Percentiles rank a stretch among this genome's conserved stretches.
phyloP scores from a whole-genome alignment of 2,329 filamentous ascomycete species.

The Neonectria sp. region DNA sequence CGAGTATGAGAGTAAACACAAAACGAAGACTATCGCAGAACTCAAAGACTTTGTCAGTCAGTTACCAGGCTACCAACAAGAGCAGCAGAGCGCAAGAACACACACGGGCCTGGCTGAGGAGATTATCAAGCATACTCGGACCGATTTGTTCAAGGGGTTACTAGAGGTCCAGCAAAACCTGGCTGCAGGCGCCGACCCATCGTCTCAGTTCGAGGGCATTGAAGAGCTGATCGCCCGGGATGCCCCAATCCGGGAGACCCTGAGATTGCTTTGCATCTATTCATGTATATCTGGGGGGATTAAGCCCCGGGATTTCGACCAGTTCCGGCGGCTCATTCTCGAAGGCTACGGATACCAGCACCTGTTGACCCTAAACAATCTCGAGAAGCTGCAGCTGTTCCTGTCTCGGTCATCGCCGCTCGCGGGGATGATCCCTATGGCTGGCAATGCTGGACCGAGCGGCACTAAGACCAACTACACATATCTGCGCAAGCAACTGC shows the following conservation, averaged over 20 bases:
- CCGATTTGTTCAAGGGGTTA: conserved; percentile 88
- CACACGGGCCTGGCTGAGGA: conserved; percentile 95
- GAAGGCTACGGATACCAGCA: conserved; percentile 98
- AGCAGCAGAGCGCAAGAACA: conserved; percentile 92
- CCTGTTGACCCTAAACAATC: conserved; percentile 86
- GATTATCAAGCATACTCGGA: conserved; percentile 92
- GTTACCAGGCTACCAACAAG: conserved; percentile 90
- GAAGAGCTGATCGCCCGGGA: conserved; percentile 95
- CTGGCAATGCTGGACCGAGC: conserved; percentile 66
- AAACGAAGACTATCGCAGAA: conserved; percentile 89
- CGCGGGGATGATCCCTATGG: conserved; percentile 85
- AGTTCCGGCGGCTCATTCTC: conserved; percentile 88
- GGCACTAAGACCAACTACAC: conserved; percentile 91
- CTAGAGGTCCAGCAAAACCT: conserved; percentile 97
- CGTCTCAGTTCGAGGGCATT: conserved; percentile 89
- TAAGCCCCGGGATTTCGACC: conserved; percentile 89
- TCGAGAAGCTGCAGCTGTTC: conserved; percentile 93
- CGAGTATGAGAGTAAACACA: conserved; percentile 93
- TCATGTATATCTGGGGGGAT: conserved; percentile 92
- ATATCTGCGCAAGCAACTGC: conserved; percentile 86
- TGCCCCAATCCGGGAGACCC: conserved; percentile 83
- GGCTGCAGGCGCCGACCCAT: conserved; percentile 90
- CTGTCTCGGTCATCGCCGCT: conserved; percentile 82
- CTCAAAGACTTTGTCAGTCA: conserved; percentile 96
- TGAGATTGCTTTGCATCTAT: conserved; percentile 91